Conservation (phyloP, 257 asterid genomes). For the Euphrasia confusa region DNA sequence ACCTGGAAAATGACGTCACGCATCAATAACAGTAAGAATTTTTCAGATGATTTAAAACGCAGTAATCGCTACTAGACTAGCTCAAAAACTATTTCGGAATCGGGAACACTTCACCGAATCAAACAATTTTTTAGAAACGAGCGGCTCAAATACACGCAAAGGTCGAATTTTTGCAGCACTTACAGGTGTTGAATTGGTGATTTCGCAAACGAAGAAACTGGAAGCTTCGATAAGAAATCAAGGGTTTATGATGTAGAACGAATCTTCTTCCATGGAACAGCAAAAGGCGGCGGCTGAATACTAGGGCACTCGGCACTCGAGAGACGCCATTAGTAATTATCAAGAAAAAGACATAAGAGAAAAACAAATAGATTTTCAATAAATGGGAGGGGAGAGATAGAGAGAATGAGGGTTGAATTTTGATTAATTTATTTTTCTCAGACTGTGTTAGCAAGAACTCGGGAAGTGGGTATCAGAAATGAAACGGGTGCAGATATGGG, state of each 20-base stretch:
- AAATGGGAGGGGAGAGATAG: no score
- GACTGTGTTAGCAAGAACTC: no score
- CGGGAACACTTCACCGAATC: no score
- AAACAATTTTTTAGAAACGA: conserved; percentile 15
- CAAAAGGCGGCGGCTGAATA: conserved; percentile 53
- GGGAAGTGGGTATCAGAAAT: no score
- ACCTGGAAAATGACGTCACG: conserved; percentile 31
- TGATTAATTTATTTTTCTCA: no score
- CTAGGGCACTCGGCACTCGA: conserved; percentile 33
- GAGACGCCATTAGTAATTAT: conserved; percentile 40
- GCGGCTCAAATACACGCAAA: not conserved
- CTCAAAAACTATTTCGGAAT: not conserved
- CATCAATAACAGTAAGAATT: not conserved
- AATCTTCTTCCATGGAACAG: conserved; percentile 28
- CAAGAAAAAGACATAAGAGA: conserved; percentile 26
- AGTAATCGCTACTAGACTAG: conserved; percentile 8
- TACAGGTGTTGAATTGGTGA: conserved; percentile 32
- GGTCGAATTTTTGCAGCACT: conserved; percentile 28
- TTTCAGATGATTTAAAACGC: not conserved
- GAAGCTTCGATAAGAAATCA: conserved; percentile 1
- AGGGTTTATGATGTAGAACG: conserved; percentile 5
- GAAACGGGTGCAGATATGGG: no score
- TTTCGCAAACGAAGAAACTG: not conserved
- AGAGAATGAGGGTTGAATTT: no score
- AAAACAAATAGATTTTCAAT: no score